Evolutionary conservation across 116 monocot genomes (phyloP), one percentile per base, ranked within the genome.

Genomic region (Cymodocea nodosa): DNA sequence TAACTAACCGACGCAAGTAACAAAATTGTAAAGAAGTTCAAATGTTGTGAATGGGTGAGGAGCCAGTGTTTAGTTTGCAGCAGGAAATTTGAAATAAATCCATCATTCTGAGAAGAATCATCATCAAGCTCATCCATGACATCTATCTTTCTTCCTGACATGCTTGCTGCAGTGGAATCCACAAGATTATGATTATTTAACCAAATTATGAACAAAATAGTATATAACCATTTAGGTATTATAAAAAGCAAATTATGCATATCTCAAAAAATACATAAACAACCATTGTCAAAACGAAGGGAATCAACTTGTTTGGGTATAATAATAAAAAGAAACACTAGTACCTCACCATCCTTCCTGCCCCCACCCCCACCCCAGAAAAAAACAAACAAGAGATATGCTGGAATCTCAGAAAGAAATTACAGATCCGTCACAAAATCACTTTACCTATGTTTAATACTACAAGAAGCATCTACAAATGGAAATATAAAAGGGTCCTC

Each of bases 1-100:
- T 55, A 51, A 74, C 74, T 71, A 65, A 81, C 76, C 65, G 93
- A 93, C 75, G 93, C 93, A 81, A 93, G 93, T 24, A 80, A 72
- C 62, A 93, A 77, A 69, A 93, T 85, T 1, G 85, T 81, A 51
- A 81, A 71, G 63, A 88, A 87, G 69, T 88, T 93, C 48, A 93
- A 73, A 76, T 85, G 81, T 34, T 85, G 87, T 4, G 87, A 69
- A 60, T 78, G 82, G 60, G 80, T 67, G 74, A 83, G 66, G 36
- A 93, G 58, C 93, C 85, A 85, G 10, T 63, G 65, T 66, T 88
- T 88, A 22, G 63, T 75, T 74, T 60, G 65, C 49, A 74, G 79
- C 35, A 93, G 40, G 22, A 68, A 65, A 64, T 76, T 58, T 62
- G 81, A 77, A 23, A 67, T 54, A 35, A 58, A 36, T 37, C 61